Conservation (phyloP, 768 basidiomycete species). For the Russula virescens region DNA sequence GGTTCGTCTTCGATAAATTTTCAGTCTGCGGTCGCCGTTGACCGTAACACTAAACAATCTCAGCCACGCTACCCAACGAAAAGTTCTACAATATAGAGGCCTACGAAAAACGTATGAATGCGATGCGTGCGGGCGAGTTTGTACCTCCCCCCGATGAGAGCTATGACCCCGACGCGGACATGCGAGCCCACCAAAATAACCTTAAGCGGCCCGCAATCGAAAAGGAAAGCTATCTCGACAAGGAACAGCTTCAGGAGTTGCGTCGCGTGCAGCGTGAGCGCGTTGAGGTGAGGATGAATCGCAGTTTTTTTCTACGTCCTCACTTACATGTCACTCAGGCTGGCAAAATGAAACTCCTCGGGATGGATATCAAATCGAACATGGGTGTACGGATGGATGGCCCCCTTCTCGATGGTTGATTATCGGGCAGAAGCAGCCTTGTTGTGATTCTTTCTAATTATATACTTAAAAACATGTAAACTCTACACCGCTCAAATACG, state of each 20-base stretch:
- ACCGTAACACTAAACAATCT: not conserved
- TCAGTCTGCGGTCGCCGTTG: constrained; percentile 2
- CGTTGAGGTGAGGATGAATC: constrained; percentile 51
- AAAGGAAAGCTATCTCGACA: constrained; percentile 67
- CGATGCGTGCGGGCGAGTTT: constrained; percentile 78
- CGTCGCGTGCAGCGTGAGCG: constrained; percentile 82
- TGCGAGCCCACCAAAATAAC: constrained; percentile 65
- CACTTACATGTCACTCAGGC: constrained; percentile 38
- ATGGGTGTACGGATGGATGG: constrained; percentile 88
- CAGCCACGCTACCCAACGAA: constrained; percentile 89
- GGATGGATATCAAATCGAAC: constrained; percentile 80
- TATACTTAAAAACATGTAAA: constrained; percentile 10
- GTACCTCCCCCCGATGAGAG: constrained; percentile 62
- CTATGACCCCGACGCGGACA: constrained; percentile 82
- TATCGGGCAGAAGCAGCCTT: not conserved
- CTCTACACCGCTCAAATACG: no score
- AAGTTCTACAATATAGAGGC: constrained; percentile 91
- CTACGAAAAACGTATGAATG: constrained; percentile 79
- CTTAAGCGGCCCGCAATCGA: constrained; percentile 66
- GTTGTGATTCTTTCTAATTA: constrained; percentile 9
- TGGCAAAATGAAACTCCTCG: constrained; percentile 79
- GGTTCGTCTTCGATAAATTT: constrained; percentile 37
- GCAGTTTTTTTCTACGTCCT: not conserved
- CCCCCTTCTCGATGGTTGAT: constrained; percentile 46
- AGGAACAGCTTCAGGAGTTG: constrained; percentile 77